Evolutionary conservation across 495 filamentous ascomycete species (phyloP), one percentile per base, ranked within the genome.

Genomic region (Parachaetomium inaequale): DNA sequence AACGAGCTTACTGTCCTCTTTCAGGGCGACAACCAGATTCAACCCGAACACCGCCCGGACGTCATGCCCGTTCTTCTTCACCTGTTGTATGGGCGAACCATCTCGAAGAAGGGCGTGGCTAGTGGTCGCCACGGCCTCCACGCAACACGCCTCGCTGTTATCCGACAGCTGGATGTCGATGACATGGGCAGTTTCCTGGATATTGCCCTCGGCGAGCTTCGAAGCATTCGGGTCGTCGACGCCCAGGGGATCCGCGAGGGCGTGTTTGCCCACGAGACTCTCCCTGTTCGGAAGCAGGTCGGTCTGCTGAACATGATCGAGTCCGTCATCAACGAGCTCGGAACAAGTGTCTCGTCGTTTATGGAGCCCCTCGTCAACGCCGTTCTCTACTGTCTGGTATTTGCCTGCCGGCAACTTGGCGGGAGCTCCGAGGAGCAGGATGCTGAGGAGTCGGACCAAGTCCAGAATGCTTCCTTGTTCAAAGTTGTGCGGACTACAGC

Each of bases 241-340:
- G 76, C 84, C 46, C 72, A 76, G 0, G 66, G 61, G 2, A 14
- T 79, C 8, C 59, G 83, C 1, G 77, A 88, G 28, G 73, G 81
- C 32, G 61, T 76, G 0, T 79, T 92, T 53, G 66, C 76, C 2
- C 68, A 74, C 15, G 84, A 88, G 49, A 52, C 85, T 1, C 68
- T 90, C 3, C 84, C 81, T 25, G 75, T 79, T 17, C 84, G 92
- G 63, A 93, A 92, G 75, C 93, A 96, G 68, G 78, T 92, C 56
- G 94, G 94, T 72, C 78, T 96, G 64, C 71, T 96, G 45, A 92
- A 92, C 69, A 93, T 98, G 90, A 79, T 94, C 46, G 87, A 92
- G 55, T 86, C 91, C n/a, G 83, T 98, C 69, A 85, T 96, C 63
- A 86, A 87, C 26, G 89, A 92, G 32, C 81, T 97, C 26, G 90